Conservation (phyloP, 176 grass and related monocot species). For the Alopecurus myosuroides region DNA sequence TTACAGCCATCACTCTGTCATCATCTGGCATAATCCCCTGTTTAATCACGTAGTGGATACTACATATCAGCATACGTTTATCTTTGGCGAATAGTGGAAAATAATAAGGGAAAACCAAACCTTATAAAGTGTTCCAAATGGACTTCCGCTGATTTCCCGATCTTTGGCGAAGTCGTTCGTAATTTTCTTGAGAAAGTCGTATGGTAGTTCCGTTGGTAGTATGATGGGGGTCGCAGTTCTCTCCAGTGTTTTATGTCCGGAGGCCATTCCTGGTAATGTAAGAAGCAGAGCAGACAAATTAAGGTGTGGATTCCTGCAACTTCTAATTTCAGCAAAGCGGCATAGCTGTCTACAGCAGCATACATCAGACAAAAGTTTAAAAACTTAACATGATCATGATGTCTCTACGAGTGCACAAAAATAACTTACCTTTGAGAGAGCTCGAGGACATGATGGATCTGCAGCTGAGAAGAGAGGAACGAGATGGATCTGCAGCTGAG, state of each 20-base stretch:
- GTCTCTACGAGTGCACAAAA: not conserved
- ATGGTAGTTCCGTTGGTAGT: not conserved
- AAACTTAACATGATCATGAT: not conserved
- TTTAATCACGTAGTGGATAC: not conserved
- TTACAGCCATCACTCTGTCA: constrained; percentile 18
- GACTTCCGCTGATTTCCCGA: constrained; percentile 9
- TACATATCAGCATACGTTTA: not conserved
- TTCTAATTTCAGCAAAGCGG: not conserved
- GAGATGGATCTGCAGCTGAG: too few species aligned
- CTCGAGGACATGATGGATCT: too few species aligned
- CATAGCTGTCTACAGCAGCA: not conserved
- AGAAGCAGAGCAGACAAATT: not conserved
- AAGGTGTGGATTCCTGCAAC: not conserved
- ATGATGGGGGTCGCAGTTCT: not conserved
- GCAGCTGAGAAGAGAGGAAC: too few species aligned
- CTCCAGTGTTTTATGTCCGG: not conserved
- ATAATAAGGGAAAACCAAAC: not conserved
- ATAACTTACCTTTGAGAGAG: too few species aligned
- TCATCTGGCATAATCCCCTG: constrained; percentile 1
- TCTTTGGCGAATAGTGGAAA: too few species aligned
- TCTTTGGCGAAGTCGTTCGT: not conserved
- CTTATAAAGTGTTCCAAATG: constrained; percentile 29
- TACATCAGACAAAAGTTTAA: not conserved
- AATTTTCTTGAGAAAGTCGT: not conserved
- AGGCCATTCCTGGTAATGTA: not conserved